Evolutionary conservation across 2,329 filamentous ascomycete genomes (phyloP), one percentile per base, ranked within the genome.

Genomic region (Colletotrichum sojae): DNA sequence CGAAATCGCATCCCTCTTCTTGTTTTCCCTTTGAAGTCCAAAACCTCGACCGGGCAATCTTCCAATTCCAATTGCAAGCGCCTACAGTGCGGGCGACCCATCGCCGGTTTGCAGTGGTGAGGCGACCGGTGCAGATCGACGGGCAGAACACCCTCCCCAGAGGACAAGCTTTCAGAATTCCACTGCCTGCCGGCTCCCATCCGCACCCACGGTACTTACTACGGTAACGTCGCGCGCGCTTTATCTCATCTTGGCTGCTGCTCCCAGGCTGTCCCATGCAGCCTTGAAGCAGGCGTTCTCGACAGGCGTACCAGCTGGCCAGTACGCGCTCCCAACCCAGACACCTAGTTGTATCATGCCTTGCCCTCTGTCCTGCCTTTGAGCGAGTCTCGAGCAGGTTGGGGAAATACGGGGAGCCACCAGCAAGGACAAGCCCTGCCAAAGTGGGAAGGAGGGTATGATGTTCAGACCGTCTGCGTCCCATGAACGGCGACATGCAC

Each of bases 401-500:
- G 55, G 51, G 67, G 51, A 40, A 61, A 56, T 22, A 45, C 55
- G 66, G 55, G 49, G 61, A 22, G 22, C 18, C 31, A 48, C 56
- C 8, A 13, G 9, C 67, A 60, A 61, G 67, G 67, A 45, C 43
- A 22, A 55, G 62, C 63, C 55, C 59, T 61, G 63, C 10, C 31
- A 9, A 36, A 8, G 9, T 9, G 6, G 31, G 8, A 10, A 36
- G 43, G 20, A 40, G 12, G 51, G 43, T 39, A 56, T 69, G 51
- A 66, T 54, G 43, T 69, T 67, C 56, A 66, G 67, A 69, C 56
- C 55, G 51, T 61, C 51, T 36, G 36, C 67, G 48, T 55, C 51
- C 52, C 25, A 40, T 36, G 48, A 59, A 36, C 31, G 52, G 53
- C 48, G n/a, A 55, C 36, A 22, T 56, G 45, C 25, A 25, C 25